Percentiles rank a stretch among this genome's conserved stretches.
Evolutionary conservation across 192 early-diverging fungal genomes (phyloP).

Genomic region (Entomortierella beljakovae): DNA sequence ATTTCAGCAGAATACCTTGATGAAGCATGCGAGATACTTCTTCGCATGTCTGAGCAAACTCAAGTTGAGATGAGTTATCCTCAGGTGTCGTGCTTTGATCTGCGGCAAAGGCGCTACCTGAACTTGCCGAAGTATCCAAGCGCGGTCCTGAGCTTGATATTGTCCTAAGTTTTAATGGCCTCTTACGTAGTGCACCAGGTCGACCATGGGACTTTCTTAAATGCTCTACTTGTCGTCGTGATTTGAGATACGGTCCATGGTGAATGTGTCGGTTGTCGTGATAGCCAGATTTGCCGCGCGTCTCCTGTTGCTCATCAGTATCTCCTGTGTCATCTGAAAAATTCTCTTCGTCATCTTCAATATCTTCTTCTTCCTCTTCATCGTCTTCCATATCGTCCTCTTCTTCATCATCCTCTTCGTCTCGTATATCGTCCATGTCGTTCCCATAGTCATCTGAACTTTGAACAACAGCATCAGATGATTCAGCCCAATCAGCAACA

Average conservation of each 20-base stretch:
- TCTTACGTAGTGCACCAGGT: conserved; percentile 13
- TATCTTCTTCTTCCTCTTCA: conserved; percentile 12
- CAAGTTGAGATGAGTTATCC: neutral
- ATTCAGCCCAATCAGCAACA: conserved; percentile 11
- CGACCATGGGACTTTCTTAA: conserved; percentile 20
- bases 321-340: conserved; percentile 27
- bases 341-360: conserved; percentile 31
- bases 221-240: conserved; percentile 17
- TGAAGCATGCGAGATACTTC: conserved; percentile 27
- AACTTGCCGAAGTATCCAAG: neutral
- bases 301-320: conserved; percentile 24
- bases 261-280: conserved; percentile 11
- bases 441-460: conserved; percentile 47
- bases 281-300: conserved; percentile 15
- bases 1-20: conserved; percentile 19
- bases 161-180: conserved; percentile 10
- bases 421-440: conserved; percentile 24
- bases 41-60: conserved; percentile 19
- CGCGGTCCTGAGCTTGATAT: conserved; percentile 8
- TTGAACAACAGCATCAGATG: conserved; percentile 38
- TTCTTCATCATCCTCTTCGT: conserved; percentile 35
- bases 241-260: conserved; percentile 35
- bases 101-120: neutral
- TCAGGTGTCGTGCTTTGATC: neutral
- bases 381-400: conserved; percentile 46